These are phyloP conservation scores for Wickerhamiella parazyma DNA, from an alignment of 805 yeast species.

Conservation along the genomic window DNA sequence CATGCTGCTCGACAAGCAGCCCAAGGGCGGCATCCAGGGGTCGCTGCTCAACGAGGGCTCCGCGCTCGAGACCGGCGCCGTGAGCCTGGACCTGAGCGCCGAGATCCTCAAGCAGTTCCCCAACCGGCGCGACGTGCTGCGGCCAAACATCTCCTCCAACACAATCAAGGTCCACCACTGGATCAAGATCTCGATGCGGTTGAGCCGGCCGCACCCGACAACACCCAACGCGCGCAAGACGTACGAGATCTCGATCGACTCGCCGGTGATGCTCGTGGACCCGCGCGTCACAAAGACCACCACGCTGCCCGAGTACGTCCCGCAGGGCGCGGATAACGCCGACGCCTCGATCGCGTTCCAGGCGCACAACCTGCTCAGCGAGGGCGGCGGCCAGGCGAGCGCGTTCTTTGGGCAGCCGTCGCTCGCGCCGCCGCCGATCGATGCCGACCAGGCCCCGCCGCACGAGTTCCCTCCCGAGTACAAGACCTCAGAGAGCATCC, in stretches of 20 bases:
- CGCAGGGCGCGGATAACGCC: slow-evolving; percentile 12
- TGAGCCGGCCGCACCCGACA: slow-evolving; percentile 50
- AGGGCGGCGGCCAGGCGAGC: slow-evolving; percentile 32
- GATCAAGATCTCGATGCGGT: slow-evolving; percentile 76
- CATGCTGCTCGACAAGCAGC: slow-evolving; percentile 56
- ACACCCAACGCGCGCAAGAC: slow-evolving; percentile 55
- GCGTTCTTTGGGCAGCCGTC: slow-evolving; percentile 42
- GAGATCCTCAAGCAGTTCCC: slow-evolving; percentile 60
- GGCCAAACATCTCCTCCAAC: slow-evolving; percentile 73
- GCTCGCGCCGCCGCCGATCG: slow-evolving; percentile 52
- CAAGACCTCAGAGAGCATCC: slow-evolving; percentile 9
- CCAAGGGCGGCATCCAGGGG: slow-evolving; percentile 22
- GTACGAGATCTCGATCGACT: slow-evolving; percentile 87
- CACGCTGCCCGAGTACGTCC: slow-evolving; percentile 27
- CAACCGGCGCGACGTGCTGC: slow-evolving; percentile 40
- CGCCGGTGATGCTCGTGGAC: slow-evolving; percentile 77
- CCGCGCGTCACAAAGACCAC: slow-evolving; percentile 34
- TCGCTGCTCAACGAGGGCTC: slow-evolving; percentile 16
- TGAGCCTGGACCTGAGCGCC: slow-evolving; percentile 77
- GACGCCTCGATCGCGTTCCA: slow-evolving; percentile 19
- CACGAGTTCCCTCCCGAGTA: slow-evolving; percentile 24
- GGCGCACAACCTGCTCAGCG: slow-evolving; percentile 7
- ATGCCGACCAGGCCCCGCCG: slow-evolving; percentile 31
- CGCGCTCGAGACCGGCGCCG: slow-evolving; percentile 27
- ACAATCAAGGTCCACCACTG: slow-evolving; percentile 87